A percentile compares a stretch with the other conserved stretches of the same genome.
phyloP scores from a whole-genome alignment of 139 green algal species.

The Trebouxia sp. region DNA sequence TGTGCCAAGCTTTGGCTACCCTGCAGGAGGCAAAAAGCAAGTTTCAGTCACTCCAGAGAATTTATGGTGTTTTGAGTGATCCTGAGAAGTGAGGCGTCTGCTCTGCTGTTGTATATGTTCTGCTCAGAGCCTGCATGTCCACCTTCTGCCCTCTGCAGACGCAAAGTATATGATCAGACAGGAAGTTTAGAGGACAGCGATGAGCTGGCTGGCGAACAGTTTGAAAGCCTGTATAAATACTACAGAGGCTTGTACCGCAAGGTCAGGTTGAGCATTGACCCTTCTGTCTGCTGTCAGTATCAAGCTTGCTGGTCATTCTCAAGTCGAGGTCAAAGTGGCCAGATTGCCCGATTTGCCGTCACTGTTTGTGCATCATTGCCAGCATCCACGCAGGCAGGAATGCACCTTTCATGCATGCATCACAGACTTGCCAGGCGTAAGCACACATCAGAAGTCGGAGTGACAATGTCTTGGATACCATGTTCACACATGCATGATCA shows the following conservation, averaged over 20 bases:
- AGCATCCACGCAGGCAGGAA: not conserved
- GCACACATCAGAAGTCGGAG: not conserved
- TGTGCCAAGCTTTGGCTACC: not conserved
- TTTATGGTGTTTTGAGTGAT: slow-evolving; percentile 87
- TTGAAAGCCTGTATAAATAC: slow-evolving; percentile 76
- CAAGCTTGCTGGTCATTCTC: too few species aligned
- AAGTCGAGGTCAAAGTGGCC: too few species aligned
- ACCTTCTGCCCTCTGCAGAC: slow-evolving; percentile 48
- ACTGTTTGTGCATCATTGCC: not conserved
- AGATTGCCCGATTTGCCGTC: too few species aligned
- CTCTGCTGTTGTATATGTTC: not conserved
- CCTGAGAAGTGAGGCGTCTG: slow-evolving; percentile 68
- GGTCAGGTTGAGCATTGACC: slow-evolving; percentile 2
- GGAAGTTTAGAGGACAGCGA: slow-evolving; percentile 71
- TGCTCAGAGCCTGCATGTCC: not conserved
- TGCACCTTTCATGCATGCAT: not conserved
- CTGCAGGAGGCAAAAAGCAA: slow-evolving; percentile 67
- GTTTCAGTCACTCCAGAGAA: slow-evolving; percentile 90
- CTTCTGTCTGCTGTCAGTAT: too few species aligned
- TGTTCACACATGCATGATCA: not conserved
- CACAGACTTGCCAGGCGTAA: not conserved
- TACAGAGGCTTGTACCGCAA: slow-evolving; percentile 71
- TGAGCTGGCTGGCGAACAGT: slow-evolving; percentile 61
- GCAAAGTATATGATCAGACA: slow-evolving; percentile 90
- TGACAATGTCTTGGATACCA: not conserved